These are phyloP conservation scores for Cystobasidium pallidum DNA, from an alignment of 1,284 basidiomycete species.

Conservation along the genomic window DNA sequence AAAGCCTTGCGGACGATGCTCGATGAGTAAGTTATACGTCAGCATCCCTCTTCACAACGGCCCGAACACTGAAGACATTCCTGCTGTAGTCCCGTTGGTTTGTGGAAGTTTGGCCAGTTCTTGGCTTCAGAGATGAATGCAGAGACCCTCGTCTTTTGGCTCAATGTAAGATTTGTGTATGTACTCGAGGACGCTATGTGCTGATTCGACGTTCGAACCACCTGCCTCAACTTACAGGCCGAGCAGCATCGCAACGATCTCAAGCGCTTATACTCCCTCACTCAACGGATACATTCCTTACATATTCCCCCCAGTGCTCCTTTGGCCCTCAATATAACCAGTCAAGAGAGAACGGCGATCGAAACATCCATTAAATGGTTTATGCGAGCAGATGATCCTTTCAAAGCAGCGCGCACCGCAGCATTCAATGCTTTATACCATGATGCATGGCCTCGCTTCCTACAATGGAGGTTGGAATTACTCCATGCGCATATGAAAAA, in stretches of 20 bases:
- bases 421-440: slow-evolving; percentile 43
- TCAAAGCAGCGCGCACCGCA: slow-evolving; percentile 38
- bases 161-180: slow-evolving; percentile 9
- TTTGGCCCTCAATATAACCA: slow-evolving; percentile 43
- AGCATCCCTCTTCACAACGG: not conserved
- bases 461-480: slow-evolving; percentile 42
- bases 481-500: slow-evolving; percentile 19
- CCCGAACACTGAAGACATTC: not conserved
- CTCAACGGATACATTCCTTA: slow-evolving; percentile 43
- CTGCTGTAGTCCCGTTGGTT: slow-evolving; percentile 23
- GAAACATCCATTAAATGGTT: slow-evolving; percentile 30
- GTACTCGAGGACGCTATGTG: not conserved
- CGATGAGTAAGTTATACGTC: slow-evolving; percentile 37
- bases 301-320: slow-evolving; percentile 44
- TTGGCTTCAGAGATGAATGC: slow-evolving; percentile 44
- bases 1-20: slow-evolving; percentile 41
- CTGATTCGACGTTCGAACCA: too few relatives aligned
- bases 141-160: slow-evolving; percentile 45
- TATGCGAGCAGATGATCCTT: slow-evolving; percentile 40
- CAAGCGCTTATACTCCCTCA: slow-evolving; percentile 42
- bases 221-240: slow-evolving; percentile 17
- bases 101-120: slow-evolving; percentile 47
- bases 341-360: slow-evolving; percentile 32
- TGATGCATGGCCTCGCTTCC: slow-evolving; percentile 45
- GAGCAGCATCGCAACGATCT: slow-evolving; percentile 45